Evolutionary conservation across 306 rosid genomes (phyloP).

Genomic region (Lathyrus tuberosus): DNA sequence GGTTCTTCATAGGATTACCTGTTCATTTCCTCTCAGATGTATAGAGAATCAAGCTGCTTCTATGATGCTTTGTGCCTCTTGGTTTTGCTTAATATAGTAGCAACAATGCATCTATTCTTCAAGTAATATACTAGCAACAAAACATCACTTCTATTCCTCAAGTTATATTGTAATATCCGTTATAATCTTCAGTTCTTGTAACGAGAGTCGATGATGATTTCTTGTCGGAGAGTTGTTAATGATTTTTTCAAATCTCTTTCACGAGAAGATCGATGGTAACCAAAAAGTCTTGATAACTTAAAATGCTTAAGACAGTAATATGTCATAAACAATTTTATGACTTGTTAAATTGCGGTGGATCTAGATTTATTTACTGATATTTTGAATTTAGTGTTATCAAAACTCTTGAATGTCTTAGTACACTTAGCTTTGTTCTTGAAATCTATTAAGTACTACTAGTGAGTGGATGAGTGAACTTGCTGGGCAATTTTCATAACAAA

Average conservation of each 20-base stretch:
- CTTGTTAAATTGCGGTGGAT: background rate
- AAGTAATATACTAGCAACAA: background rate
- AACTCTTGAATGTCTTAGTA: background rate
- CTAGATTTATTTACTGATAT: background rate
- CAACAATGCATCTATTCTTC: background rate
- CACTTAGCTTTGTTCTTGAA: background rate
- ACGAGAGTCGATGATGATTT: background rate
- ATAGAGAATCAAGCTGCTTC: background rate
- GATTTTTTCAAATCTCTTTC: background rate
- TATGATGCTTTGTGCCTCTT: background rate
- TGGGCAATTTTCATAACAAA: background rate
- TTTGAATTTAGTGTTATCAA: background rate
- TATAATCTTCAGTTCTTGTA: background rate
- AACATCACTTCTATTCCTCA: background rate
- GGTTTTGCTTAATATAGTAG: conserved; percentile 5
- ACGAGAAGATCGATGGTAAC: background rate
- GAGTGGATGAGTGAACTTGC: background rate
- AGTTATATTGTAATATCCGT: background rate
- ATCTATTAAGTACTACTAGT: background rate
- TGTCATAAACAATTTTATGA: background rate
- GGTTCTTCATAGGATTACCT: background rate
- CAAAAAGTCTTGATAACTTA: background rate
- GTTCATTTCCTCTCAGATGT: background rate
- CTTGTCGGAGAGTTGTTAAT: background rate
- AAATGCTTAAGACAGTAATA: background rate